Conservation (phyloP, 202 grass and related monocot species). For the Brachypodium distachyon region DNA sequence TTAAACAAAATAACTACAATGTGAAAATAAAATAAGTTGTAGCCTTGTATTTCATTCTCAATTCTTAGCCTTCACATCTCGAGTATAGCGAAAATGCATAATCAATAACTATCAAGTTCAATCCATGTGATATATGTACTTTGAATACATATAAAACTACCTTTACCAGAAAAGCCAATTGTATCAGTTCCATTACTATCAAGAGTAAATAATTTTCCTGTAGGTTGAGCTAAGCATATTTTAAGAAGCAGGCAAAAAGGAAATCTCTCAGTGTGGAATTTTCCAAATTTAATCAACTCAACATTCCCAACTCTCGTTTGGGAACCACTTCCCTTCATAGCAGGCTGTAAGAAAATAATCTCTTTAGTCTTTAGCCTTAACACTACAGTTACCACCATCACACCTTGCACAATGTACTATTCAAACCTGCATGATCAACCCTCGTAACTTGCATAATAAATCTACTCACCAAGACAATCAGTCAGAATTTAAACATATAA, state of each 20-base stretch:
- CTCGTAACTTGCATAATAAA: background rate
- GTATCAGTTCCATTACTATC: background rate
- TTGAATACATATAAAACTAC: background rate
- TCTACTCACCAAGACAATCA: background rate
- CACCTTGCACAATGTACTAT: background rate
- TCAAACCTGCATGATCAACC: background rate
- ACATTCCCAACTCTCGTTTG: background rate
- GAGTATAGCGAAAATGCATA: background rate
- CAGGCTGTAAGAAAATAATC: background rate
- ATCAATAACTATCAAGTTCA: background rate
- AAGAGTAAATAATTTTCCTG: background rate
- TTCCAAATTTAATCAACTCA: background rate
- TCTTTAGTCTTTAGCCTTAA: background rate
- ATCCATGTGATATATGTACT: background rate
- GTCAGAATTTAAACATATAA: background rate
- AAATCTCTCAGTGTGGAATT: background rate
- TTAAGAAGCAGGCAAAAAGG: background rate
- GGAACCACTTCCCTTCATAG: background rate
- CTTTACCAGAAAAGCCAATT: background rate
- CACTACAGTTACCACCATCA: background rate
- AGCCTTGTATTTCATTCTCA: background rate
- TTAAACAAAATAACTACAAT: background rate
- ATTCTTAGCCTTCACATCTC: background rate
- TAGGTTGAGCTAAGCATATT: background rate
- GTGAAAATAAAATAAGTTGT: background rate